These are phyloP conservation scores for Oryza longistaminata DNA, from an alignment of 176 grass and related monocot species.

Conservation along the genomic window DNA sequence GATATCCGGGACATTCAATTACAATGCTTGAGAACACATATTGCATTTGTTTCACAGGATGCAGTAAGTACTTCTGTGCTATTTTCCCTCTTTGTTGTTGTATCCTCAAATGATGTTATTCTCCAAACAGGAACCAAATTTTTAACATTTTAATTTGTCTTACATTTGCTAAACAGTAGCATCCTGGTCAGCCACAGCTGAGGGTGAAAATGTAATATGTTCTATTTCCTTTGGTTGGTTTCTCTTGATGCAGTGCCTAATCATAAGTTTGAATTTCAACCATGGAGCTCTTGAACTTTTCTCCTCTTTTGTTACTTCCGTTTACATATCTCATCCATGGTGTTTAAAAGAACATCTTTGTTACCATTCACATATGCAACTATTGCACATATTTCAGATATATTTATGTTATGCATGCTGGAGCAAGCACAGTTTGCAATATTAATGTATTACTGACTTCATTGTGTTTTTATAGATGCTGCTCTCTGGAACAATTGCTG, in stretches of 20 bases:
- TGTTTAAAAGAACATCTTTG: conserved; percentile 16
- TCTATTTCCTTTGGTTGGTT: background rate
- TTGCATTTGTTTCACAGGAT: conserved; percentile 79
- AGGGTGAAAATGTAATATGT: conserved; percentile 8
- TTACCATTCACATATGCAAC: background rate
- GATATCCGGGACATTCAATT: conserved; percentile 71
- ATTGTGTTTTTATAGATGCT: conserved; percentile 65
- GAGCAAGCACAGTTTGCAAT: background rate
- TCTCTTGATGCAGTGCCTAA: background rate
- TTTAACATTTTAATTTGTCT: background rate
- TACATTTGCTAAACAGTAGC: background rate
- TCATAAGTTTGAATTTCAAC: background rate
- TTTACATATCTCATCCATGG: background rate
- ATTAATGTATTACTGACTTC: conserved; percentile 21
- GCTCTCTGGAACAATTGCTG: conserved; percentile 72
- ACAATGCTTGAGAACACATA: conserved; percentile 64
- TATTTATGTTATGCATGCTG: conserved; percentile 3
- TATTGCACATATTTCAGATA: conserved; percentile 5
- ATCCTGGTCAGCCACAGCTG: background rate
- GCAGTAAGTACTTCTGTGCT: conserved; percentile 46
- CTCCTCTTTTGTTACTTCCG: background rate
- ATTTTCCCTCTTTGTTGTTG: background rate
- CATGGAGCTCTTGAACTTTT: background rate
- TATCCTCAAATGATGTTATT: conserved; percentile 5
- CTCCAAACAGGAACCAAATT: background rate